Evolutionary conservation across 1,284 basidiomycete species (phyloP), one percentile per base, ranked within the genome.

Genomic region (Fomitopsis schrenkii): DNA sequence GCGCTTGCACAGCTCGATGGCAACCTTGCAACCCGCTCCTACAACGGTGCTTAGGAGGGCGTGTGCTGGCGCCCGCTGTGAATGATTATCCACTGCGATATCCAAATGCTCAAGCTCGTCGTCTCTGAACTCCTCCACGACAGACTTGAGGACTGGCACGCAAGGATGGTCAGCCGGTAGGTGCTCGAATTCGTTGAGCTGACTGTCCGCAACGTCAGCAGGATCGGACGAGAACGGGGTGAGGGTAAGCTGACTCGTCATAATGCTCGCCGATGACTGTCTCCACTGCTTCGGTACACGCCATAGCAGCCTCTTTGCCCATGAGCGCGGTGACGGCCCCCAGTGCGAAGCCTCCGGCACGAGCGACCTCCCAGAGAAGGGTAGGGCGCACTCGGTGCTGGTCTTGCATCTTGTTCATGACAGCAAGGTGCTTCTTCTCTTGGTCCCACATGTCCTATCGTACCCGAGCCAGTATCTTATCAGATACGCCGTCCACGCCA

Each of bases 211-310:
- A 33, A 55, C 40, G 58, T 57, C 50, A 64, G 59, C 56, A 57
- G 26, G n/a, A 1, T 45, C 5, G 46, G 35, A 40, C 9, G 5
- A 12, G n/a, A 22, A 57, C 22, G 58, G 53, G 60, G 52, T 44
- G 33, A 35, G 6, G 48, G 17, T n/a, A 30, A 19, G 83, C 93
- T 74, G 73, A 97, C 95, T 98, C 95, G 74, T 98, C 94, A 70
- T 98, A 98, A 73, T 98, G 96, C 74, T 98, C 96, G 33, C 96
- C 96, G 60, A 98, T 98, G 55, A 95, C 94, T 0, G 95, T 98
- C 76, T 98, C 96, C 5, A 98, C 95, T 0, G 96, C 96, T 74
- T 98, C 96, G 0, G 96, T 98, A 69, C 95, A 98, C 2, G 96
- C 96, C 96, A 98, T 98, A 1, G 96, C 95, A 7, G 95, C 94